These are phyloP conservation scores for Helotiales sp. DNA, from an alignment of 2,329 filamentous ascomycete genomes.

Conservation along the genomic window DNA sequence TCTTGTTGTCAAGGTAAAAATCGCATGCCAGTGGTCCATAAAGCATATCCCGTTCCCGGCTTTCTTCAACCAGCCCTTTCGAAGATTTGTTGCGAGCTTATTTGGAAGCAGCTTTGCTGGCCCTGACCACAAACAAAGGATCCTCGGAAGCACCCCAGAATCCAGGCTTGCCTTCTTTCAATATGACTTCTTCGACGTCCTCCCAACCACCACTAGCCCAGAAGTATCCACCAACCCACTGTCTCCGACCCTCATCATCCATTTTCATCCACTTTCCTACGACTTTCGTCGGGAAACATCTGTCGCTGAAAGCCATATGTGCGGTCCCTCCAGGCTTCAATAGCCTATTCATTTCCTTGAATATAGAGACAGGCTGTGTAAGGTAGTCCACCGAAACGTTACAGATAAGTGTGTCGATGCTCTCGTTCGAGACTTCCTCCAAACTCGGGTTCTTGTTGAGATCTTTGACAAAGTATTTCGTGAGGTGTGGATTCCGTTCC, in stretches of 20 bases:
- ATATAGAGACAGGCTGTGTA: constrained; percentile 51
- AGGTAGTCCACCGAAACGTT: constrained; percentile 59
- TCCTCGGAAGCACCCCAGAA: constrained; percentile 38
- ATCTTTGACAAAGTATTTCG: constrained; percentile 47
- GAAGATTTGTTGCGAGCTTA: not conserved
- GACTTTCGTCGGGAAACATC: constrained; percentile 59
- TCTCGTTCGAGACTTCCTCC: constrained; percentile 27
- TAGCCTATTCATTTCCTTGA: constrained; percentile 47
- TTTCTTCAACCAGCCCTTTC: not conserved
- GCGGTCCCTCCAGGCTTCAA: constrained; percentile 51
- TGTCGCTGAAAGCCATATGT: constrained; percentile 57
- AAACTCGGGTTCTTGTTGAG: constrained; percentile 47
- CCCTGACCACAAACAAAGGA: constrained; percentile 53
- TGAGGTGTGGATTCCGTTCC: constrained; percentile 47
- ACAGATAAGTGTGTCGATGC: constrained; percentile 54
- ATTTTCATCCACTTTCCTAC: constrained; percentile 54
- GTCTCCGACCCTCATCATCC: constrained; percentile 50
- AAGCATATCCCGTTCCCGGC: not conserved
- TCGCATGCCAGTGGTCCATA: not conserved
- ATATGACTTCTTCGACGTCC: constrained; percentile 57
- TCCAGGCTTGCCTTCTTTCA: constrained; percentile 47
- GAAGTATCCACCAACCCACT: constrained; percentile 58
- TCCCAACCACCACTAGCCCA: constrained; percentile 53
- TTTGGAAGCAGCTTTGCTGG: constrained; percentile 12
- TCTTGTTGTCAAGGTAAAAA: too few species aligned